Base-by-base conservation (phyloP, 805 yeast species). In the Peterozyma toletana region DNA sequence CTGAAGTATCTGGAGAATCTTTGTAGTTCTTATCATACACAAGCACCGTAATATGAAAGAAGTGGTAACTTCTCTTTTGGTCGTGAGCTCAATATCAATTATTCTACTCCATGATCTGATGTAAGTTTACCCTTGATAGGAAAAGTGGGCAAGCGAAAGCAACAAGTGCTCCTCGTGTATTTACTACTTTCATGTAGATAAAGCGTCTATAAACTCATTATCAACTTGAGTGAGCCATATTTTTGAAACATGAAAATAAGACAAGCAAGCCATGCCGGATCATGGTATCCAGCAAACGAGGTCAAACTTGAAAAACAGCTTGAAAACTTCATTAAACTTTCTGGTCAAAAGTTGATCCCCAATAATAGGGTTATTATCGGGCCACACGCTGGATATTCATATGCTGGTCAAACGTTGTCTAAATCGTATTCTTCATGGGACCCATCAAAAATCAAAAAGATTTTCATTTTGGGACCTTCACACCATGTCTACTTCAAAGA, bases 341-440 rank as follows among this genome's bases (percentile, higher is more conserved):
- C 15, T 31, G 15, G 15, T 13, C 14, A 31, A 14, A 14, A 31
- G 15, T 4, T 57, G 1, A 56, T 64, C 2, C 54, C 54, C 4
- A 73, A 68, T 3, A 77, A 79, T 31, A 62, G 81, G 43, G 61
- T 78, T n/a, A 59, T 74, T 11, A 68, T 78, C 11, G 85, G 83
- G 9, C 86, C 80, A 1, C 99, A 93, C 61, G 99, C 99, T 7
- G 99, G 99, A 0, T 89, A 83, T 56, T 56, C 83, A 4, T 93
- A 83, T 58, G 83, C 95, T 35, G 96, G 96, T 0, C 62, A 67
- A 6, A 77, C 86, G 0, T 70, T 91, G 52, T 93, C 90, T 0
- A 80, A 85, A 56, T 77, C 96, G 0, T 91, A 86, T 54, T 72
- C 72, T 2, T 74, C 79, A 0, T 75, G 91, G 74, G 95, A 86